Evolutionary conservation across 2,329 filamentous ascomycete genomes (phyloP), one percentile per base, ranked within the genome.

Genomic region (Magnaporthiopsis poae): DNA sequence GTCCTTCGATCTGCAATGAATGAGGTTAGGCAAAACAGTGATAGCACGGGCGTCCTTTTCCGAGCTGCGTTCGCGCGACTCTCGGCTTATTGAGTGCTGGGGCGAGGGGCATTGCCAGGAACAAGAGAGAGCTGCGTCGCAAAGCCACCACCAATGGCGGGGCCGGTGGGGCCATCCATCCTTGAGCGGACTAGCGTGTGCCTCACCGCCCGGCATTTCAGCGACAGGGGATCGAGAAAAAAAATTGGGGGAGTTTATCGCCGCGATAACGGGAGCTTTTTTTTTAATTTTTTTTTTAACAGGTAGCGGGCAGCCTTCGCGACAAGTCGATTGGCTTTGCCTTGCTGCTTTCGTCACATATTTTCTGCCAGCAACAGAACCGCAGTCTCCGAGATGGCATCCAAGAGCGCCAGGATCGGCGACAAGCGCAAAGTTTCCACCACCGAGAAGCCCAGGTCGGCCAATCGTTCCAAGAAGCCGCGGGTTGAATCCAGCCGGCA

Each of bases 391-490:
- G 68, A 31, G 68, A 85, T 86, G 83, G 81, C 81, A 46, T 79
- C 79, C 15, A 85, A 82, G 73, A 73, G 74, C 67, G 76, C 79
- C 65, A 76, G 77, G 62, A 75, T 76, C 52, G 82, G 82, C 64
- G 80, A 77, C 68, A 89, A 89, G 77, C 80, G 86, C 70, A 89
- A 88, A 77, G 79, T 80, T 46, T 76, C 78, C 33, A 74, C 79
- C 9, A 73, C 72, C 46, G 74, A 75, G 52, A 86, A 83, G 74
- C 76, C 79, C 61, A 79, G 74, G 64, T 70, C 77, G 25, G 76
- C 77, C 62, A 77, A 77, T 65, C 78, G 78, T 66, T 70, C 74
- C 59, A 86, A 86, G 75, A 88, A 88, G 74, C 76, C 79, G 59
- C 80, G 80, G 70, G 72, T 82, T 4, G 73, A 63, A 31, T 70